phyloP scores from a whole-genome alignment of 2,329 filamentous ascomycete species.

The Cladosporium velox region DNA sequence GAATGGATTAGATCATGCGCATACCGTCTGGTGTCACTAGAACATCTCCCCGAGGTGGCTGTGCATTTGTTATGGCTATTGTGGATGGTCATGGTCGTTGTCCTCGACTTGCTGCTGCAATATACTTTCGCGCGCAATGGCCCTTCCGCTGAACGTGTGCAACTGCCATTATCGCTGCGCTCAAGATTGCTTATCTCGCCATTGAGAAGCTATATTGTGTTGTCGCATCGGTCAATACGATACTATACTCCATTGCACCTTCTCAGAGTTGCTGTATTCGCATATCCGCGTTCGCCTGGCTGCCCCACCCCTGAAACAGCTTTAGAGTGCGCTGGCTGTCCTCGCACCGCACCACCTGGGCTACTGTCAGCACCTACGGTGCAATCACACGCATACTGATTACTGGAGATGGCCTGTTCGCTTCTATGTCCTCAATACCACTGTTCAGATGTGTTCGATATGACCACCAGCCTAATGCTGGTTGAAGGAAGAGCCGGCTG shows the following conservation, averaged over 20 bases:
- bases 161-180: neutral
- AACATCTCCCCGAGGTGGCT: neutral
- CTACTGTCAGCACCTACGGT: neutral
- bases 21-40: neutral
- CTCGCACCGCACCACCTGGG: neutral
- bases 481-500: neutral
- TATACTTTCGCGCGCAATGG: neutral
- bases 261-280: neutral
- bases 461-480: neutral
- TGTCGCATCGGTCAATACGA: neutral
- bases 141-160: neutral
- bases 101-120: neutral
- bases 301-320: neutral
- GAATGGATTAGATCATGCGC: neutral
- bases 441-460: neutral
- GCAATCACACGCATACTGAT: neutral
- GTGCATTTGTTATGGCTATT: neutral
- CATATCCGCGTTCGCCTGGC: neutral
- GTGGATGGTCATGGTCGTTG: neutral
- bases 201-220: neutral
- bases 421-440: neutral
- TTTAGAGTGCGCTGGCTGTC: neutral
- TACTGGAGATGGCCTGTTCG: neutral
- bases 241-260: neutral
- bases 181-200: neutral